Percentiles rank a stretch among this genome's conserved stretches.
phyloP scores from a whole-genome alignment of 140 eudicot species.

The Stevia rebaudiana region DNA sequence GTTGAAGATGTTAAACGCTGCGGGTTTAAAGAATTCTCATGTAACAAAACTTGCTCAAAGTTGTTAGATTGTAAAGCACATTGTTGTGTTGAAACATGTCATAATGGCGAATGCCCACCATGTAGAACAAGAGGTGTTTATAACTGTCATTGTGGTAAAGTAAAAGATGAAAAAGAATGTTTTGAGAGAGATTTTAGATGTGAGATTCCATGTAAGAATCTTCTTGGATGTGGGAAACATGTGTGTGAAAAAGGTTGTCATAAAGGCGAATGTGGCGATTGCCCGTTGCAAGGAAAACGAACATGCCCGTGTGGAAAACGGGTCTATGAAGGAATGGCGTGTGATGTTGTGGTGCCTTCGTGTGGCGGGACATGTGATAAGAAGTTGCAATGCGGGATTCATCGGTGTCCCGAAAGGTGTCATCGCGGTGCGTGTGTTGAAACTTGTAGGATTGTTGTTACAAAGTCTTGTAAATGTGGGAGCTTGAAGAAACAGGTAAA shows the following conservation, averaged over 20 bases:
- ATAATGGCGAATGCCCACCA: slow-evolving; percentile 70
- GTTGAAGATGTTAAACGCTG: slow-evolving; percentile 64
- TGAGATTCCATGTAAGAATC: slow-evolving; percentile 51
- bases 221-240: slow-evolving; percentile 81
- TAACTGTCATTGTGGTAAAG: slow-evolving; percentile 67
- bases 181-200: slow-evolving; percentile 65
- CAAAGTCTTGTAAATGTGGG: slow-evolving; percentile 86
- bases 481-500: slow-evolving; percentile 90
- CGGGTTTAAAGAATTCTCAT: slow-evolving; percentile 81
- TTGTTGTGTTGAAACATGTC: slow-evolving; percentile 66
- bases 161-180: slow-evolving; percentile 63
- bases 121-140: slow-evolving; percentile 54
- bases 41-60: slow-evolving; percentile 53
- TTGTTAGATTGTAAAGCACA: slow-evolving; percentile 65
- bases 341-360: slow-evolving; percentile 69
- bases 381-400: slow-evolving; percentile 64
- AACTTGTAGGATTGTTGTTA: slow-evolving; percentile 67
- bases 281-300: slow-evolving; percentile 74
- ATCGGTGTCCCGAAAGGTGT: slow-evolving; percentile 89
- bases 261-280: slow-evolving; percentile 68
- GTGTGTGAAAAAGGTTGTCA: slow-evolving; percentile 79
- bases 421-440: slow-evolving; percentile 74
- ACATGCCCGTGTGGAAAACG: slow-evolving; percentile 86
- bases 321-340: slow-evolving; percentile 80
- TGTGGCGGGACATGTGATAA: slow-evolving; percentile 93